Conservation (phyloP, 805 yeast species). For the Hermanozyma aechmeae region DNA sequence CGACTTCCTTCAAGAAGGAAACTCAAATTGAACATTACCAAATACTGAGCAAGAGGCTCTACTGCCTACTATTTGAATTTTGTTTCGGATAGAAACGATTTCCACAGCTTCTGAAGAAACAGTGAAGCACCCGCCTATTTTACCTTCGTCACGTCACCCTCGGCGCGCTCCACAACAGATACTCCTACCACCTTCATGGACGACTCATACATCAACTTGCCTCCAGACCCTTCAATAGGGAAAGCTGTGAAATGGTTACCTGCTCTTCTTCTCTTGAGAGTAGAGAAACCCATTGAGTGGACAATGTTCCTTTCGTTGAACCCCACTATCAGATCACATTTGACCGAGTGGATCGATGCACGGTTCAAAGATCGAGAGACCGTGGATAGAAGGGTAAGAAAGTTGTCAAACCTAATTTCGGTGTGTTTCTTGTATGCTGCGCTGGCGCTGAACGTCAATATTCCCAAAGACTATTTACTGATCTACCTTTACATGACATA, state of each 20-base stretch:
- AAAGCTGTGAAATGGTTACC: slow-evolving; percentile 21
- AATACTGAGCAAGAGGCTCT: too few species aligned
- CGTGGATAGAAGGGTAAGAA: slow-evolving; percentile 9
- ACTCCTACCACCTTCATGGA: too few species aligned
- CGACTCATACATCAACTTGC: slow-evolving; percentile 6
- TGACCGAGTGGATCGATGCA: slow-evolving; percentile 1
- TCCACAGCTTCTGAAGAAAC: too few species aligned
- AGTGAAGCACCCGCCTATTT: too few species aligned
- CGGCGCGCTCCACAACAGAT: too few species aligned
- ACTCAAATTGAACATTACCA: too few species aligned
- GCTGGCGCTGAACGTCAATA: slow-evolving; percentile 11
- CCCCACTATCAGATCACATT: slow-evolving; percentile 15
- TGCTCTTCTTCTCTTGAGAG: slow-evolving; percentile 14
- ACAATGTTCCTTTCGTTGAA: slow-evolving; percentile 24
- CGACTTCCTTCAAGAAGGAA: too few species aligned
- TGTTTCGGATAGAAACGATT: too few species aligned
- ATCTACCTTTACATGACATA: slow-evolving; percentile 24
- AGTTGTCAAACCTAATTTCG: slow-evolving; percentile 16
- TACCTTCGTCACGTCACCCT: too few species aligned
- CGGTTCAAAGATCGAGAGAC: slow-evolving; percentile 5
- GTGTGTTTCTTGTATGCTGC: slow-evolving; percentile 19
- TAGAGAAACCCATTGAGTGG: slow-evolving; percentile 17
- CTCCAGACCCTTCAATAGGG: slow-evolving; percentile 7
- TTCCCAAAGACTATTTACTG: slow-evolving; percentile 31
- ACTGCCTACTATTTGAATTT: too few species aligned